Percentiles rank a stretch among this genome's conserved stretches.
These are phyloP conservation scores for Chenopodium quinoa DNA, from an alignment of 148 eudicot genomes.

Conservation along the genomic window DNA sequence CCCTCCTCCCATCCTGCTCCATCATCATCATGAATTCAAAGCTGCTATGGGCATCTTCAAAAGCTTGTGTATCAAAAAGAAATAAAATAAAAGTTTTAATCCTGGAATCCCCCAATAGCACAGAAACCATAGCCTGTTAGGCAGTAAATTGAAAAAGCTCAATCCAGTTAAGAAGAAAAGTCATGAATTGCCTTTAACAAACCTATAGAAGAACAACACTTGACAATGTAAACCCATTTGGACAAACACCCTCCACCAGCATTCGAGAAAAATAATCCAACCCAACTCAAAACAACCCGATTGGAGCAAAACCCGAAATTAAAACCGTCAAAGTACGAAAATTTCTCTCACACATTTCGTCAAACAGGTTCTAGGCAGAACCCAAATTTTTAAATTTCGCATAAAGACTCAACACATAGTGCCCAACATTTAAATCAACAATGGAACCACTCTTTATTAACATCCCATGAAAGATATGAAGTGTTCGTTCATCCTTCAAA, in stretches of 20 bases:
- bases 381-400: conserved; percentile 35
- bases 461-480: conserved; percentile 39
- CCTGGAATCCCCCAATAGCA: no score
- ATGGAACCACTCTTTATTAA: conserved; percentile 46
- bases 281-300: conserved; percentile 38
- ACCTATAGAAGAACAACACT: conserved; percentile 58
- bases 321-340: conserved; percentile 70
- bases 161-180: no score
- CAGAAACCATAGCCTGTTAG: no score
- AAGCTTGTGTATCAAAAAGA: no score
- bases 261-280: conserved; percentile 47
- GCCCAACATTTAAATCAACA: conserved; percentile 33
- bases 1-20: no score
- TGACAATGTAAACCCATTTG: conserved; percentile 71
- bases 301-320: conserved; percentile 55
- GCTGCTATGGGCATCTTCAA: no score
- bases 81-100: no score
- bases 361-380: conserved; percentile 62
- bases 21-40: no score
- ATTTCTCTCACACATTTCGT: conserved; percentile 66
- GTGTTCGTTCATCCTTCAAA: conserved; percentile 19
- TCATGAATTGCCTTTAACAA: conserved; percentile 48
- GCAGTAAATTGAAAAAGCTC: no score
- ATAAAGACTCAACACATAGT: conserved; percentile 55
- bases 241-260: conserved; percentile 48